Conservation (phyloP, 2,329 filamentous ascomycete species). For the Dothideomycetes sp. region DNA sequence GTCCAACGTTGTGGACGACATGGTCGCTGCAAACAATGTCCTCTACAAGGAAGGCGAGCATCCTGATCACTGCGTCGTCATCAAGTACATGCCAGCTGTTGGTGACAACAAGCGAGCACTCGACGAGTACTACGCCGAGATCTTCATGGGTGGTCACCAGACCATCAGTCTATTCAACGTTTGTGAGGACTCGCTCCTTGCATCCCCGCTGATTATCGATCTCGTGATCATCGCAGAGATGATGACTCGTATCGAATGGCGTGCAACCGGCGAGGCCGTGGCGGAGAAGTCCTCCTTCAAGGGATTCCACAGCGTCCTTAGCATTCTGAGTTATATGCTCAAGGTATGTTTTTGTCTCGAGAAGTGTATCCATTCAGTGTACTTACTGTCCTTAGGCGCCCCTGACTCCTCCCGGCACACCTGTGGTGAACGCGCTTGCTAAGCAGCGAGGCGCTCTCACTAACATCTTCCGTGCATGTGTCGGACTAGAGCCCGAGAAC, state of each 20-base stretch:
- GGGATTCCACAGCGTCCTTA: constrained; percentile 94
- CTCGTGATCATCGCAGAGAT: constrained; percentile 87
- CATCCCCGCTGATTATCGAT: constrained; percentile 94
- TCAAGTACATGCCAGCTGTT: constrained; percentile 99
- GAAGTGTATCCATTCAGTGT: neutral
- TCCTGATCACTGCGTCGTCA: constrained; percentile 95
- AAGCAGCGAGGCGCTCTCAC: constrained; percentile 92
- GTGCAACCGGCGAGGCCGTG: constrained; percentile 37
- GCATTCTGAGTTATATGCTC: constrained; percentile 98
- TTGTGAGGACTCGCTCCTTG: constrained; percentile 94
- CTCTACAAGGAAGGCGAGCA: constrained; percentile 89
- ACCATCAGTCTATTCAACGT: constrained; percentile 98
- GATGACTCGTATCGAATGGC: constrained; percentile 98
- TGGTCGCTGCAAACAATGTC: constrained; percentile 90
- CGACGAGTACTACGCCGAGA: constrained; percentile 98
- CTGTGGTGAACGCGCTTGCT: constrained; percentile 86
- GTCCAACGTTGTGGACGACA: constrained; percentile 98
- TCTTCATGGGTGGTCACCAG: constrained; percentile 97
- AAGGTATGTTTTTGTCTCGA: constrained; percentile 36
- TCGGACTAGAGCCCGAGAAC: constrained; percentile 91
- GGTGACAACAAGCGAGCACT: constrained; percentile 98
- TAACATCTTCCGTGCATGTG: constrained; percentile 97
- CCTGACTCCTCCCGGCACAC: constrained; percentile 84
- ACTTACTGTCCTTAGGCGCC: constrained; percentile 53
- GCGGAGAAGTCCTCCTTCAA: constrained; percentile 52